These are phyloP conservation scores for Danielozyma ontarioensis DNA, from an alignment of 805 yeast genomes.

Conservation along the genomic window DNA sequence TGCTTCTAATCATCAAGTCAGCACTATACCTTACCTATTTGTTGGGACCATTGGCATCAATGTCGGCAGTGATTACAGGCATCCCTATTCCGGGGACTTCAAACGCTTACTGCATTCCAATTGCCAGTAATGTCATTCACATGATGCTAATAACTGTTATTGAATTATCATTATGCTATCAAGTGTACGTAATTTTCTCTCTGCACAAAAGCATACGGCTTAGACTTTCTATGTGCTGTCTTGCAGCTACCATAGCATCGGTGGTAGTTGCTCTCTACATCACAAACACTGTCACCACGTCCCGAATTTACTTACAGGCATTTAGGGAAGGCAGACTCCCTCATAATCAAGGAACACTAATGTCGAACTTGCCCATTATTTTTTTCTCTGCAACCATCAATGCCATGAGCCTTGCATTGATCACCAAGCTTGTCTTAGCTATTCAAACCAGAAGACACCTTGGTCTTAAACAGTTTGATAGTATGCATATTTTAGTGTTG, in stretches of 20 bases:
- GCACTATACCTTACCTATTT: slow-evolving; percentile 53
- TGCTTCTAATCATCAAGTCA: slow-evolving; percentile 54
- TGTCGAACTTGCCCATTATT: slow-evolving; percentile 51
- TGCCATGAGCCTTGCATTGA: slow-evolving; percentile 54
- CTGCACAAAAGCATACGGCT: slow-evolving; percentile 45
- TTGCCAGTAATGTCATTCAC: slow-evolving; percentile 59
- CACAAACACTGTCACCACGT: slow-evolving; percentile 42
- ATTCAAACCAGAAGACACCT: slow-evolving; percentile 65
- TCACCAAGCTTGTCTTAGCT: slow-evolving; percentile 63
- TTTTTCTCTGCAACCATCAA: slow-evolving; percentile 67
- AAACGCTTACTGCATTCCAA: slow-evolving; percentile 42
- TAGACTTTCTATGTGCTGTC: slow-evolving; percentile 32
- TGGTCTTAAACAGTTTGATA: slow-evolving; percentile 80
- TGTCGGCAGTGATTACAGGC: slow-evolving; percentile 39
- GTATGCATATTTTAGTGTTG: slow-evolving; percentile 72
- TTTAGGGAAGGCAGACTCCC: background rate
- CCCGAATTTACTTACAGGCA: slow-evolving; percentile 24
- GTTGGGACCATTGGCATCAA: slow-evolving; percentile 45
- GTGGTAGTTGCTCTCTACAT: slow-evolving; percentile 59
- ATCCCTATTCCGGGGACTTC: slow-evolving; percentile 19
- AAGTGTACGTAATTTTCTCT: slow-evolving; percentile 65
- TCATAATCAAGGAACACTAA: slow-evolving; percentile 23
- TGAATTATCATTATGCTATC: slow-evolving; percentile 64
- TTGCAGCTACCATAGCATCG: slow-evolving; percentile 43
- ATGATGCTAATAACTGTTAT: slow-evolving; percentile 55